phyloP scores from a whole-genome alignment of 1,284 basidiomycete species.

The Vanrija pseudolonga region DNA sequence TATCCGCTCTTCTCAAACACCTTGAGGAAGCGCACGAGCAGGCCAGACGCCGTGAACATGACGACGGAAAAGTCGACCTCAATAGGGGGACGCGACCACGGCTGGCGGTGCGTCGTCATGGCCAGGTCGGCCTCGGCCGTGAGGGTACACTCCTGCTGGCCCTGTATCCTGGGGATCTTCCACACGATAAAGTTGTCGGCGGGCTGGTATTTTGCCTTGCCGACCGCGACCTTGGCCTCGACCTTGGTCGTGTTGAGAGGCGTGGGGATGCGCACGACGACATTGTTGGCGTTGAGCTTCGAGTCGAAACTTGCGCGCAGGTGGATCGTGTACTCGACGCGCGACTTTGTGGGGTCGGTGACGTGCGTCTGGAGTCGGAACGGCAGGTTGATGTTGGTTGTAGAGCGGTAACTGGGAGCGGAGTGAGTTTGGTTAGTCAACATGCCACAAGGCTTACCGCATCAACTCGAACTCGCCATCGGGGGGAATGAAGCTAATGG shows the following conservation, averaged over 20 bases:
- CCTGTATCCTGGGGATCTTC: slow-evolving; percentile 93
- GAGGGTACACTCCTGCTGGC: slow-evolving; percentile 83
- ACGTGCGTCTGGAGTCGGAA: slow-evolving; percentile 86
- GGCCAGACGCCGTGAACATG: slow-evolving; percentile 95
- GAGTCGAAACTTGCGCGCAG: slow-evolving; percentile 84
- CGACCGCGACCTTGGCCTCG: slow-evolving; percentile 82
- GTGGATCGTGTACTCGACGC: slow-evolving; percentile 86
- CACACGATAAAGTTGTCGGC: slow-evolving; percentile 93
- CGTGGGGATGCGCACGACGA: slow-evolving; percentile 90
- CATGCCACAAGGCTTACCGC: too few relatives aligned
- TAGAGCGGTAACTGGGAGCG: slow-evolving; percentile 93
- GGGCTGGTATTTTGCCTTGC: slow-evolving; percentile 96
- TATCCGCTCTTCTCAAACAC: slow-evolving; percentile 96
- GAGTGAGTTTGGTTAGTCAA: too few relatives aligned
- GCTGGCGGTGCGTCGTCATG: slow-evolving; percentile 80
- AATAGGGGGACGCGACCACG: slow-evolving; percentile 96
- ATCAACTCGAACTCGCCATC: slow-evolving; percentile 99
- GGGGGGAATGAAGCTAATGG: slow-evolving; percentile 94
- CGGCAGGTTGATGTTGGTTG: slow-evolving; percentile 91
- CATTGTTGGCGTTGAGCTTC: slow-evolving; percentile 89
- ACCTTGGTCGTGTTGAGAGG: slow-evolving; percentile 90
- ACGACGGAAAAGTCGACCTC: slow-evolving; percentile 96
- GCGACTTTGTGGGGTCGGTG: slow-evolving; percentile 83
- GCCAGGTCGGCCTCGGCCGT: slow-evolving; percentile 79
- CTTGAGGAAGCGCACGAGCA: slow-evolving; percentile 95